Percentiles rank a stretch among this genome's conserved stretches.
Evolutionary conservation across 352 stramenopile genomes (phyloP).

Genomic region (Salisapilia sapeloensis): DNA sequence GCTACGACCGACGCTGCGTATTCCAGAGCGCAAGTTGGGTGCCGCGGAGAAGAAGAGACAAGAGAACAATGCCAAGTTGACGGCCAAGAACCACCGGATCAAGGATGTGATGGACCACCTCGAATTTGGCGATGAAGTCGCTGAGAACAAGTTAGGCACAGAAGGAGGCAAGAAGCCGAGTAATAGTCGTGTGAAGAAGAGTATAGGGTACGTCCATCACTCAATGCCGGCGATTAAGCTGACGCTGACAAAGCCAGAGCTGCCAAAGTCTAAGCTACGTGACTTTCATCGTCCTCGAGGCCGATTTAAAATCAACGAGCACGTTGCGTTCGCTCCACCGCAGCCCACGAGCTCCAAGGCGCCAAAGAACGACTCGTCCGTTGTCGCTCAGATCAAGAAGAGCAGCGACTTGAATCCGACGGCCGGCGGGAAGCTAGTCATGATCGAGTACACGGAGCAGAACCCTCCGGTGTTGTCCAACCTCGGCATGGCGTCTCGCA

Average conservation of each 20-base stretch:
- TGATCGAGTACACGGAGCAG: conserved; percentile 77
- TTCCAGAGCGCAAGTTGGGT: conserved; percentile 66
- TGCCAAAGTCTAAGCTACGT: conserved; percentile 62
- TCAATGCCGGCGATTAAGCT: conserved; percentile 79
- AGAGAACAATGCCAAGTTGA: conserved; percentile 52
- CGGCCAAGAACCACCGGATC: conserved; percentile 70
- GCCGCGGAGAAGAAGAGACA: conserved; percentile 52
- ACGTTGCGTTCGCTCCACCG: conserved; percentile 26
- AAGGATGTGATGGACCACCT: conserved; percentile 66
- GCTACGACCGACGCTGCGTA: conserved; percentile 58
- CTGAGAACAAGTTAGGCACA: conserved; percentile 33
- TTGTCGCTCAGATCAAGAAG: conserved; percentile 80
- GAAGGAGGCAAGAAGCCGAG: conserved; percentile 71
- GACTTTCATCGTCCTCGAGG: conserved; percentile 69
- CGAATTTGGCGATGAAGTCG: conserved; percentile 60
- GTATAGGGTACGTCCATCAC: conserved; percentile 72
- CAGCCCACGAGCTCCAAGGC: no score
- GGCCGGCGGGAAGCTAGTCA: conserved; percentile 55
- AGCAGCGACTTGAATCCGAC: conserved; percentile 63
- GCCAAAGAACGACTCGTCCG: conserved; percentile 56
- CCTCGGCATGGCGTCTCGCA: conserved; percentile 65
- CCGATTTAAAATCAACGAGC: conserved; percentile 80
- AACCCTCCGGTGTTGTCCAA: conserved; percentile 66
- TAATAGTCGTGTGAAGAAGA: conserved; percentile 71
- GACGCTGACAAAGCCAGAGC: conserved; percentile 67